These are phyloP conservation scores for Ogataea salicorniae DNA, from an alignment of 805 yeast species.

Conservation along the genomic window DNA sequence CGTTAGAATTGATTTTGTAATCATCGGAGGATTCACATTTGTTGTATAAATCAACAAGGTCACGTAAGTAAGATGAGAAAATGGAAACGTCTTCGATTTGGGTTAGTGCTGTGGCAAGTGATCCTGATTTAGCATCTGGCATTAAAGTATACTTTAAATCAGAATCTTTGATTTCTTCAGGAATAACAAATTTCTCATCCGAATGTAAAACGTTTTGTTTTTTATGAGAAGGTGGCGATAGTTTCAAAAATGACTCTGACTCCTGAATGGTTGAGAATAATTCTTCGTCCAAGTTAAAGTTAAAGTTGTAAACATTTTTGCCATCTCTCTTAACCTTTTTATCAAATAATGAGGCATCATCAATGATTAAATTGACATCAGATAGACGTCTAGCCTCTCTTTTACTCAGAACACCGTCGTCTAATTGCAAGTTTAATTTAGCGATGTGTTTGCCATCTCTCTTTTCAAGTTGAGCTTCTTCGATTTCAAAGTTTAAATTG, in stretches of 20 bases:
- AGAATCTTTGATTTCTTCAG: conserved; percentile 1
- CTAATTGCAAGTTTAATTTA: conserved; percentile 1
- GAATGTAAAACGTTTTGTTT: background rate
- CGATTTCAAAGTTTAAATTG: conserved; percentile 1
- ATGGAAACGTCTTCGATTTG: conserved; percentile 45
- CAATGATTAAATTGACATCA: conserved; percentile 11
- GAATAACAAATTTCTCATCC: background rate
- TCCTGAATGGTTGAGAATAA: background rate
- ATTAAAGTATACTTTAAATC: conserved; percentile 18
- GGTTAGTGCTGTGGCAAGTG: conserved; percentile 35
- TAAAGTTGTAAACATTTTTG: conserved; percentile 2
- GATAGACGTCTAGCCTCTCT: conserved; percentile 15
- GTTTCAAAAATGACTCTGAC: background rate
- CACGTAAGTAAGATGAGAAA: conserved; percentile 68
- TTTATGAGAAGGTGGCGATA: background rate
- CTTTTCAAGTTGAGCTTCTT: conserved; percentile 5
- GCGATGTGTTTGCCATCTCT: conserved; percentile 21
- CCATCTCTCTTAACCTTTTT: conserved; percentile 11
- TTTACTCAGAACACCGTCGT: conserved; percentile 2
- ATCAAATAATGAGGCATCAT: conserved; percentile 10
- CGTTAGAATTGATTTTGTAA: conserved; percentile 11
- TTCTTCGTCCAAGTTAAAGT: background rate
- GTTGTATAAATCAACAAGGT: conserved; percentile 43
- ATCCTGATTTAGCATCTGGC: conserved; percentile 22
- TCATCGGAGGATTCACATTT: conserved; percentile 37